A percentile compares a stretch with the other conserved stretches of the same genome.
Conservation (phyloP, 192 early-diverging fungal genomes). For the Piromyces finnis region DNA sequence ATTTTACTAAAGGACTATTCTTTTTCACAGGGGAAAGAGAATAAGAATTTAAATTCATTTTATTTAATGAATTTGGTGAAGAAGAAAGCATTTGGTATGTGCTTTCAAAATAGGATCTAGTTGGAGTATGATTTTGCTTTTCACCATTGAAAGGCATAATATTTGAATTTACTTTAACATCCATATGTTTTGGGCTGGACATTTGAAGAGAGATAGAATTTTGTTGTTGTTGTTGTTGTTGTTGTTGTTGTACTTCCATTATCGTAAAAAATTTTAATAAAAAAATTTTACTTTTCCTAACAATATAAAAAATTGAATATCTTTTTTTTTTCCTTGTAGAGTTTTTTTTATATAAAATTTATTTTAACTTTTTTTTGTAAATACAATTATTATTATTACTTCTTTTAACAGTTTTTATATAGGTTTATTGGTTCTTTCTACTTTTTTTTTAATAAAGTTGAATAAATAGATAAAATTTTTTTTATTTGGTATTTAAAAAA, state of each 20-base stretch:
- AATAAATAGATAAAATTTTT: too few relatives aligned
- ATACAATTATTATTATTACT: too few relatives aligned
- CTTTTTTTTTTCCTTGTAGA: too few relatives aligned
- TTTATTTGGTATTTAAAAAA: too few relatives aligned
- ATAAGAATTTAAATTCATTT: background rate
- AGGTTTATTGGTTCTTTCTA: too few relatives aligned
- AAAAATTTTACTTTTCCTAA: too few relatives aligned
- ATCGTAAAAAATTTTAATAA: background rate
- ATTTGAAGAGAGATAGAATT: background rate
- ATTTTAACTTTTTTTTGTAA: too few relatives aligned
- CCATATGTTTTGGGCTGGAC: background rate
- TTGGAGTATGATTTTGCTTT: background rate
- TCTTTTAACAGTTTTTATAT: too few relatives aligned
- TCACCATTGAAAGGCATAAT: background rate
- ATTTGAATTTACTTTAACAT: background rate
- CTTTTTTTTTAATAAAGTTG: too few relatives aligned
- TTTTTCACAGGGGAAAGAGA: background rate
- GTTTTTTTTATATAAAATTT: too few relatives aligned
- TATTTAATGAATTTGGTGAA: background rate
- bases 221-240: too few relatives aligned
- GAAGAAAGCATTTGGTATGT: background rate
- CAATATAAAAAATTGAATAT: too few relatives aligned
- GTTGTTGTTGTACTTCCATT: background rate
- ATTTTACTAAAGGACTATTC: background rate
- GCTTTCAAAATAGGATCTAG: background rate